Evolutionary conservation across 139 green algal genomes (phyloP).

Genomic region (Ulvella scutata): DNA sequence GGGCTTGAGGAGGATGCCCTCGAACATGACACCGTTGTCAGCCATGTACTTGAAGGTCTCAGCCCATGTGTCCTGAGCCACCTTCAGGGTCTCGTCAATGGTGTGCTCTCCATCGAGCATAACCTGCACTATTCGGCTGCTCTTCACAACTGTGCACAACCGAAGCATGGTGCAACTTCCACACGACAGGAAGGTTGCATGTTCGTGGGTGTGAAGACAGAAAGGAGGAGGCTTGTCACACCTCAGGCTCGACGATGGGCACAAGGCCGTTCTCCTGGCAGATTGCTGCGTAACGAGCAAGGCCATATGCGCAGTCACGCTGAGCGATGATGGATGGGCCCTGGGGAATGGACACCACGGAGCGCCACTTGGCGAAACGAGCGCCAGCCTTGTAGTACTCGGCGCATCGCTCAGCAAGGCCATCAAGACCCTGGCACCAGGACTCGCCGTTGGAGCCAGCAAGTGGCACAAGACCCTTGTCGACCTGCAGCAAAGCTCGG

Average conservation of each 20-base stretch:
- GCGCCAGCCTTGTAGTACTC: constrained; percentile 94
- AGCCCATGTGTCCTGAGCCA: constrained; percentile 77
- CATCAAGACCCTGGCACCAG: constrained; percentile 92
- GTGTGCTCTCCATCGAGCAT: constrained; percentile 29
- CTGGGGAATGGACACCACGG: constrained; percentile 78
- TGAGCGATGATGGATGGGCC: constrained; percentile 61
- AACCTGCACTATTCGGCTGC: constrained; percentile 36
- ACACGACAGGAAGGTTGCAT: no score
- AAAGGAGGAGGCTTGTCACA: no score
- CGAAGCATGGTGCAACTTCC: no score
- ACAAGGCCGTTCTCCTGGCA: constrained; percentile 82
- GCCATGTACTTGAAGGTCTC: constrained; percentile 98
- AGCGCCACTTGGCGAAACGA: constrained; percentile 90
- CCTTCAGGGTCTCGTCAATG: constrained; percentile 74
- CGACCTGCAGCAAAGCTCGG: neutral
- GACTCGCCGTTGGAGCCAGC: constrained; percentile 37
- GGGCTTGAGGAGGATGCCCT: constrained; percentile 99
- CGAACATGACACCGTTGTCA: constrained; percentile 89
- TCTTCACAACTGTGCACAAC: no score
- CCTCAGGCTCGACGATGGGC: constrained; percentile 97
- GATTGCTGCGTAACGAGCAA: constrained; percentile 95
- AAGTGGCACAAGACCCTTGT: constrained; percentile 59
- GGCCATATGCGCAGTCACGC: constrained; percentile 86
- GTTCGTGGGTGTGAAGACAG: no score
- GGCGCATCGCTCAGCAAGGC: constrained; percentile 70